phyloP scores from a whole-genome alignment of 768 basidiomycete species.

The Lepiota brunneoincarnata region DNA sequence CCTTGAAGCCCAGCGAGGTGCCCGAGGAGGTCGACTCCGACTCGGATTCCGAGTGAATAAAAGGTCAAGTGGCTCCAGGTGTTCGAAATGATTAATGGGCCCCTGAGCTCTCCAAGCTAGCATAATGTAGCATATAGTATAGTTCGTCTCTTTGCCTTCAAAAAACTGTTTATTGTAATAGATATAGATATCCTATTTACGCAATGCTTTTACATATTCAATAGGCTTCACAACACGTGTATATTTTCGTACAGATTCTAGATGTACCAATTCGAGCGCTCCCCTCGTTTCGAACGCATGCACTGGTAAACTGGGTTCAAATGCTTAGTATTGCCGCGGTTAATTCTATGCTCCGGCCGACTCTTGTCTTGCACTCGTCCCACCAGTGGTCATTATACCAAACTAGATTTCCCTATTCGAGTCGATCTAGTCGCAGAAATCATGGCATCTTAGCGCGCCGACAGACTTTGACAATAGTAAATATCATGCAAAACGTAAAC shows the following conservation, averaged over 20 bases:
- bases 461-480: too few species aligned
- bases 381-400: too few species aligned
- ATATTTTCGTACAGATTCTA: background rate
- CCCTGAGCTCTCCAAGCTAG: background rate
- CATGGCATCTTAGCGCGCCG: too few species aligned
- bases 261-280: too few species aligned
- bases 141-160: background rate
- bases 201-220: constrained; percentile 6
- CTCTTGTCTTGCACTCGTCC: too few species aligned
- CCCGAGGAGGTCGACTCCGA: constrained; percentile 24
- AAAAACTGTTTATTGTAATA: background rate
- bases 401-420: too few species aligned
- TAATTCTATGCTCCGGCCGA: too few species aligned
- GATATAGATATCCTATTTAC: constrained; percentile 7
- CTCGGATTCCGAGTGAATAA: constrained; percentile 36
- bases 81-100: background rate
- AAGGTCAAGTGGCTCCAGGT: background rate
- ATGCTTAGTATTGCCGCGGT: too few species aligned
- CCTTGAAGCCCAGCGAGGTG: constrained; percentile 35
- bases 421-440: too few species aligned
- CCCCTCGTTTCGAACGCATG: too few species aligned
- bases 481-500: too few species aligned
- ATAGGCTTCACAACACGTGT: constrained; percentile 4
- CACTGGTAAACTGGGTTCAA: too few species aligned
- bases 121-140: constrained; percentile 6